A percentile compares a stretch with the other conserved stretches of the same genome.
Evolutionary conservation across 768 basidiomycete genomes (phyloP).

Genomic region (Hortiboletus campestris): DNA sequence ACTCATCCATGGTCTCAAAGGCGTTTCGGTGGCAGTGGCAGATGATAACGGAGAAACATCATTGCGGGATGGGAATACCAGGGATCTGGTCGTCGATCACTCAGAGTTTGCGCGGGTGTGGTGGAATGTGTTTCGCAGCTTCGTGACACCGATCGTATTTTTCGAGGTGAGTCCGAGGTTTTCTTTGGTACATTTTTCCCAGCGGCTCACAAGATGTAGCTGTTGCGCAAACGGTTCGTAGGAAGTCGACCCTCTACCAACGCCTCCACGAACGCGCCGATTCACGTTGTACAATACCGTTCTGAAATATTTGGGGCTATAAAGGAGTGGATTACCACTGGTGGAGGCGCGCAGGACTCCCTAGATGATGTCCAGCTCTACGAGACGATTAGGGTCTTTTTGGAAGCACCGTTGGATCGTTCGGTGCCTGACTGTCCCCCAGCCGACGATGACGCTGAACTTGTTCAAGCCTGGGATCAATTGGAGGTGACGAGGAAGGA

Average conservation of each 20-base stretch:
- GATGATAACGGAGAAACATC: constrained; percentile 89
- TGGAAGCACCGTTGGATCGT: constrained; percentile 55
- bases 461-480: constrained; percentile 46
- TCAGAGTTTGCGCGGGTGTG: constrained; percentile 72
- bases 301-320: constrained; percentile 63
- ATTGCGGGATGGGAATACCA: constrained; percentile 67
- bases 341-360: constrained; percentile 77
- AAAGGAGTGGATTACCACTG: constrained; percentile 68
- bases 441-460: constrained; percentile 39
- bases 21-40: constrained; percentile 75
- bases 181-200: neutral
- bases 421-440: constrained; percentile 38
- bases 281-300: constrained; percentile 51
- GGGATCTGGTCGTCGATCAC: constrained; percentile 70
- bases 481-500: constrained; percentile 43
- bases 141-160: constrained; percentile 76
- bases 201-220: constrained; percentile 38
- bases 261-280: constrained; percentile 41
- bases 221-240: constrained; percentile 73
- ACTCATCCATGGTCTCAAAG: constrained; percentile 73
- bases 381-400: constrained; percentile 56
- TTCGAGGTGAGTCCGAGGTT: constrained; percentile 64
- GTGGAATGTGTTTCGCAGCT: constrained; percentile 84
- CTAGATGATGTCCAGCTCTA: constrained; percentile 70
- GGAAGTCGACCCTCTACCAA: constrained; percentile 44